Percentiles rank a stretch among this genome's conserved stretches.
Evolutionary conservation across 495 filamentous ascomycete genomes (phyloP).

Genomic region (Poronia punctata): DNA sequence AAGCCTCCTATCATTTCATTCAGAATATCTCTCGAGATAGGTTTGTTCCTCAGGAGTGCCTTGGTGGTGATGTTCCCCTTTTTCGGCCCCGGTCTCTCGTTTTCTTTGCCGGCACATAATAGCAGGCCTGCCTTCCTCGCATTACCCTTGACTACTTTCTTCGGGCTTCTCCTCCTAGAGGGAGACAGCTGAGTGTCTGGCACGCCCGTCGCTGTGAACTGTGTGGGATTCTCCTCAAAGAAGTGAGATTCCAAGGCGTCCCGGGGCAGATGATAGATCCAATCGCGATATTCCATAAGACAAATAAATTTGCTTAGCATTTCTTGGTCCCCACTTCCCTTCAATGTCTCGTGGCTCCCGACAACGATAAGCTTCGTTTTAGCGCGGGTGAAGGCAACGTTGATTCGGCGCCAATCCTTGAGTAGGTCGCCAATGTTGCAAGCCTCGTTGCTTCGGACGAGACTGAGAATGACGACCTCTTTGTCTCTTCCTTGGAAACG

Average conservation of each 20-base stretch:
- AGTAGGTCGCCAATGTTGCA: conserved; percentile 79
- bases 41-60: conserved; percentile 32
- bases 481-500: conserved; percentile 96
- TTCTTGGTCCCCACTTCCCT: conserved; percentile 56
- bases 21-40: conserved; percentile 41
- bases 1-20: conserved; percentile 39
- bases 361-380: conserved; percentile 84
- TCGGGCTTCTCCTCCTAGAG: conserved; percentile 14
- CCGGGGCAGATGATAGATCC: conserved; percentile 65
- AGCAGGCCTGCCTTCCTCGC: conserved; percentile 4
- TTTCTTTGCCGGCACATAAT: conserved; percentile 23
- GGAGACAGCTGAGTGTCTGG: conserved; percentile 4
- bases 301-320: conserved; percentile 68
- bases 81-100: conserved; percentile 20
- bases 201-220: conserved; percentile 20
- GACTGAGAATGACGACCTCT: conserved; percentile 74
- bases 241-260: conserved; percentile 60
- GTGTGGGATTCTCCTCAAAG: conserved; percentile 48
- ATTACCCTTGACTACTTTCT: neutral
- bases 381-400: conserved; percentile 90
- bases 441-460: conserved; percentile 78
- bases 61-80: conserved; percentile 31
- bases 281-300: conserved; percentile 63
- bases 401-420: conserved; percentile 87
- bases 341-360: conserved; percentile 69